Evolutionary conservation across 768 basidiomycete species (phyloP), one percentile per base, ranked within the genome.

Genomic region (Leccinum imitatum): DNA sequence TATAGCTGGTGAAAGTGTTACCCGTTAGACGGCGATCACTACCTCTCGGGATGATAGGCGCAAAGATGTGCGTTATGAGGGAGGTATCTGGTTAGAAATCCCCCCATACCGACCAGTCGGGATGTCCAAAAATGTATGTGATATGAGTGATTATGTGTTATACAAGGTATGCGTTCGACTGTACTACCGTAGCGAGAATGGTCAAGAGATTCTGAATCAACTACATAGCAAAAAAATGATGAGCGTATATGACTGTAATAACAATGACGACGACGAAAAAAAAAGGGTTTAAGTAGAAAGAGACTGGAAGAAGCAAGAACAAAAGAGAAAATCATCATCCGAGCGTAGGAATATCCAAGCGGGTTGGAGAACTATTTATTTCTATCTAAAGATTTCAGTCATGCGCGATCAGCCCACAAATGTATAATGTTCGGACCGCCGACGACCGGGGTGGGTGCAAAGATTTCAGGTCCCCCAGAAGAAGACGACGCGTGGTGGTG

Each of bases 361-460:
- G 19, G 14, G 31, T 41, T 41, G 17, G 17, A 41, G 17, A 41
- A 14, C 17, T 41, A 14, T 41, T 41, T 41, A 41, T 9, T 41
- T 41, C 39, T n/a, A n/a, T 41, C 39, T 41, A 41, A 41, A 33
- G 27, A 48, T 68, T 52, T 66, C 58, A 8, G 55, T 73, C 68
- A 73, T 61, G 67, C 30, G 17, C 72, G 72, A 56, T 70, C 65
- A 57, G 73, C 73, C 72, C 72, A 73, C 62, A 73, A 59, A 61
- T 73, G 73, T 64, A 67, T 66, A 54, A 73, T 63, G 65, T 73
- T 73, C 30, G 72, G 72, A 13, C 72, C 72, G 50, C 72, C 72
- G 63, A 73, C 73, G 37, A 73, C 63, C 56, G 72, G 72, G 30
- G 72, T 73, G 44, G 72, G 72, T 58, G 72, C 72, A 56, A 73